Evolutionary conservation across 2,329 filamentous ascomycete genomes (phyloP).

Genomic region (Microsporum audouinii): DNA sequence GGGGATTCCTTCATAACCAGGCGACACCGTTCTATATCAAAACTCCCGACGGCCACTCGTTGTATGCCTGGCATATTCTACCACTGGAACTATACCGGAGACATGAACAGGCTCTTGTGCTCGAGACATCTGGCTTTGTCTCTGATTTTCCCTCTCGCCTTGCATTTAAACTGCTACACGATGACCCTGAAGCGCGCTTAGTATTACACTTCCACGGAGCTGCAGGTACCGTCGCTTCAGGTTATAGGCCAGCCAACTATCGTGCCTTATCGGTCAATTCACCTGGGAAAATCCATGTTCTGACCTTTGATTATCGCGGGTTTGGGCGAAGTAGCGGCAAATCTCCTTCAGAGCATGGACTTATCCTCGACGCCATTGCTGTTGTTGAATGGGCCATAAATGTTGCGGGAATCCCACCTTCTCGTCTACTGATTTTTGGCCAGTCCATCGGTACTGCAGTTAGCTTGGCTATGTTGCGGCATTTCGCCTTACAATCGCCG

Average conservation of each 20-base stretch:
- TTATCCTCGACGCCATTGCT: conserved; percentile 44
- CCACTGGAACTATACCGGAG: conserved; percentile 37
- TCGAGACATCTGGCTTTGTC: conserved; percentile 29
- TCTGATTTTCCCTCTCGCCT: conserved; percentile 27
- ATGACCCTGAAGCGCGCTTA: conserved; percentile 36
- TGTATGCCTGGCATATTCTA: conserved; percentile 43
- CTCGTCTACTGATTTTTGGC: conserved; percentile 47
- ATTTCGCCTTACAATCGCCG: conserved; percentile 32
- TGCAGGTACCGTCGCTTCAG: conserved; percentile 45
- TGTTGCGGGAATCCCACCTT: conserved; percentile 41
- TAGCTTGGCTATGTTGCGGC: conserved; percentile 35
- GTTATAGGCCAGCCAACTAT: conserved; percentile 46
- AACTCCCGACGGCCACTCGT: conserved; percentile 30
- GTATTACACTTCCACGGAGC: conserved; percentile 47
- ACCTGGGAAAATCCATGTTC: conserved; percentile 44
- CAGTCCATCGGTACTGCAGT: conserved; percentile 51
- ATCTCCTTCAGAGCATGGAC: conserved; percentile 43
- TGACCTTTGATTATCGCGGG: conserved; percentile 52
- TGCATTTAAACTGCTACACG: conserved; percentile 35
- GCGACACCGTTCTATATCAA: conserved; percentile 39
- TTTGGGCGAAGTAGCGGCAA: conserved; percentile 45
- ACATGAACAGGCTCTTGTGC: conserved; percentile 31
- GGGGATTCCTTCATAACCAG: conserved; percentile 40
- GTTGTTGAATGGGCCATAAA: conserved; percentile 45
- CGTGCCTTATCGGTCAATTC: conserved; percentile 43